Evolutionary conservation across 345 rosid genomes (phyloP).

Genomic region (Brassica juncea): DNA sequence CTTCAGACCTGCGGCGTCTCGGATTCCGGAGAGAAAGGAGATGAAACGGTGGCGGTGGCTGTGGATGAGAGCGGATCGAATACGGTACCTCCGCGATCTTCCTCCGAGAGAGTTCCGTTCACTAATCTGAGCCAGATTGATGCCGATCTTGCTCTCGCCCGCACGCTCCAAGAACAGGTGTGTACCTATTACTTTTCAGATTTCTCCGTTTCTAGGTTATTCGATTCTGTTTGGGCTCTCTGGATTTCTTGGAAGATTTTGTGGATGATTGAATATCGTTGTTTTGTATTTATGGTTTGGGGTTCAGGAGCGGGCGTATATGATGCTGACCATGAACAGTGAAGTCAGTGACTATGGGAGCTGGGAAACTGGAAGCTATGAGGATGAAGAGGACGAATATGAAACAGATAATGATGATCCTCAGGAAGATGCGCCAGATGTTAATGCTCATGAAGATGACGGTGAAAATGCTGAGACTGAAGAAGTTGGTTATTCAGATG

Average conservation of each 20-base stretch:
- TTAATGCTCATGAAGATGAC: constrained; percentile 54
- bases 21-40: constrained; percentile 31
- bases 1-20: constrained; percentile 15
- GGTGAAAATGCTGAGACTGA: constrained; percentile 47
- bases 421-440: constrained; percentile 63
- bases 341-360: constrained; percentile 79
- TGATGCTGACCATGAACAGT: constrained; percentile 76
- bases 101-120: constrained; percentile 73
- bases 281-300: background rate
- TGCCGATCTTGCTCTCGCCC: constrained; percentile 93
- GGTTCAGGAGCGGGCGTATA: constrained; percentile 79
- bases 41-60: constrained; percentile 33
- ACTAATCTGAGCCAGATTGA: constrained; percentile 79
- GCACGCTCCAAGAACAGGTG: constrained; percentile 93
- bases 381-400: constrained; percentile 54
- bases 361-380: constrained; percentile 80
- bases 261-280: constrained; percentile 12
- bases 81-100: constrained; percentile 42
- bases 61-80: constrained; percentile 41
- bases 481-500: constrained; percentile 60
- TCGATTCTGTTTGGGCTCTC: constrained; percentile 1
- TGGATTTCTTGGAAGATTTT: background rate
- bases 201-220: constrained; percentile 16
- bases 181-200: background rate
- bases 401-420: constrained; percentile 48